These are phyloP conservation scores for Boletus vinaceobasis DNA, from an alignment of 768 basidiomycete species.

Conservation along the genomic window DNA sequence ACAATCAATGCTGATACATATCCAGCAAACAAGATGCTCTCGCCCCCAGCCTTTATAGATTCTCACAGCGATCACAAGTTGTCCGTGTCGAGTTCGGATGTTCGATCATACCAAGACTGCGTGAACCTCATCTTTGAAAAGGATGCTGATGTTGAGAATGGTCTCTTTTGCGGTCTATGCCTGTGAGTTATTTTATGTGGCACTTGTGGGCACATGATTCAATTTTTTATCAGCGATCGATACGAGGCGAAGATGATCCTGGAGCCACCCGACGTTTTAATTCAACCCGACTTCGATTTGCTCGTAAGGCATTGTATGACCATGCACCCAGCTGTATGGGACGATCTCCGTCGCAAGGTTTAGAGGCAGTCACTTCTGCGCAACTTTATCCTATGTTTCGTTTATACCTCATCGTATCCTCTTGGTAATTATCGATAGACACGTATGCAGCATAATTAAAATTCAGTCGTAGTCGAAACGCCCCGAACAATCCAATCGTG, in stretches of 20 bases:
- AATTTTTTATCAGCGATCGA: conserved; percentile 21
- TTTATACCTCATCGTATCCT: conserved; percentile 10
- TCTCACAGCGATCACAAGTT: background rate
- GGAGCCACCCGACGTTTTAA: conserved; percentile 29
- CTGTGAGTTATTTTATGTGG: conserved; percentile 36
- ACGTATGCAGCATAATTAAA: conserved; percentile 5
- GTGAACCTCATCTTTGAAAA: conserved; percentile 36
- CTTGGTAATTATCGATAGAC: conserved; percentile 15
- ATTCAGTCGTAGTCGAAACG: background rate
- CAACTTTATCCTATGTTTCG: conserved; percentile 10
- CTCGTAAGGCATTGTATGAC: conserved; percentile 47
- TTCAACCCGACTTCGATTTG: conserved; percentile 34
- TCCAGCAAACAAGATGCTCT: background rate
- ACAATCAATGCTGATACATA: background rate
- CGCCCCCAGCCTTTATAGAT: background rate
- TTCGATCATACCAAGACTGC: conserved; percentile 43
- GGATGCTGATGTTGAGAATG: conserved; percentile 29
- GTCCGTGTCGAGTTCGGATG: conserved; percentile 2
- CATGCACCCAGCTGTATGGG: conserved; percentile 51
- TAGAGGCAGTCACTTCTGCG: background rate
- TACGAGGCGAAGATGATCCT: conserved; percentile 24
- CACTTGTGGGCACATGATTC: background rate
- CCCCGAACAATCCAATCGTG: background rate
- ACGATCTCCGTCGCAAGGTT: conserved; percentile 32
- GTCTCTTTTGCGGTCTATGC: conserved; percentile 48